Evolutionary conservation across 345 rosid genomes (phyloP).

Genomic region (Tarenaya hassleriana): DNA sequence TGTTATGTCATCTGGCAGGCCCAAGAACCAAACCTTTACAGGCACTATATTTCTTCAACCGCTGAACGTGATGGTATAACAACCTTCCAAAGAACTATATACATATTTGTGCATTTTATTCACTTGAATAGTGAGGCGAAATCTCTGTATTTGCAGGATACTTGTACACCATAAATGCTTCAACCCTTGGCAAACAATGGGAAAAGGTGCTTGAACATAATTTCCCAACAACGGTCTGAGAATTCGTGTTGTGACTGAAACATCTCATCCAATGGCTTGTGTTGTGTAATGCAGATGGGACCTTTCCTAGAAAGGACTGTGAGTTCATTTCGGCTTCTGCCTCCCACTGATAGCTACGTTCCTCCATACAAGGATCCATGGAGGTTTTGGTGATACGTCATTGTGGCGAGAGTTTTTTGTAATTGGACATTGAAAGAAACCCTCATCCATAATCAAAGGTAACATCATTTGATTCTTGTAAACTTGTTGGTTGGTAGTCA

Average conservation of each 20-base stretch:
- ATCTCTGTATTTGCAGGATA: slow-evolving; percentile 48
- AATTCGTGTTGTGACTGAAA: slow-evolving; percentile 14
- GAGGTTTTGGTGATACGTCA: slow-evolving; percentile 81
- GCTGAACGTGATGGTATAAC: slow-evolving; percentile 84
- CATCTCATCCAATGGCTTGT: slow-evolving; percentile 16
- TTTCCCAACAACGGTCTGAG: slow-evolving; percentile 15
- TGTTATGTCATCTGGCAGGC: slow-evolving; percentile 39
- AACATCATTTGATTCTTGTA: neutral
- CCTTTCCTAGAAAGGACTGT: slow-evolving; percentile 60
- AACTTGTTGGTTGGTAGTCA: slow-evolving; percentile 8
- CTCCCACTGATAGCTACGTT: slow-evolving; percentile 66
- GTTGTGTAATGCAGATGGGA: slow-evolving; percentile 59
- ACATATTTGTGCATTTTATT: neutral
- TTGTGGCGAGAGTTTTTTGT: slow-evolving; percentile 4
- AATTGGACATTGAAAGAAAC: neutral
- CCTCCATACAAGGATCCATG: slow-evolving; percentile 97
- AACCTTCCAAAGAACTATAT: slow-evolving; percentile 1
- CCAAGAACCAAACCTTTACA: slow-evolving; percentile 65
- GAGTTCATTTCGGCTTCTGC: slow-evolving; percentile 72
- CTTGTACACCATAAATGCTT: slow-evolving; percentile 79
- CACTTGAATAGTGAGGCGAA: neutral
- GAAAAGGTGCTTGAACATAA: slow-evolving; percentile 45
- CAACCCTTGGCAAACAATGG: slow-evolving; percentile 87
- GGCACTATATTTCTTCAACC: slow-evolving; percentile 76
- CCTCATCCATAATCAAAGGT: no score